Evolutionary conservation across 2,329 filamentous ascomycete genomes (phyloP), one percentile per base, ranked within the genome.

Genomic region (Pseudocercospora cruenta): DNA sequence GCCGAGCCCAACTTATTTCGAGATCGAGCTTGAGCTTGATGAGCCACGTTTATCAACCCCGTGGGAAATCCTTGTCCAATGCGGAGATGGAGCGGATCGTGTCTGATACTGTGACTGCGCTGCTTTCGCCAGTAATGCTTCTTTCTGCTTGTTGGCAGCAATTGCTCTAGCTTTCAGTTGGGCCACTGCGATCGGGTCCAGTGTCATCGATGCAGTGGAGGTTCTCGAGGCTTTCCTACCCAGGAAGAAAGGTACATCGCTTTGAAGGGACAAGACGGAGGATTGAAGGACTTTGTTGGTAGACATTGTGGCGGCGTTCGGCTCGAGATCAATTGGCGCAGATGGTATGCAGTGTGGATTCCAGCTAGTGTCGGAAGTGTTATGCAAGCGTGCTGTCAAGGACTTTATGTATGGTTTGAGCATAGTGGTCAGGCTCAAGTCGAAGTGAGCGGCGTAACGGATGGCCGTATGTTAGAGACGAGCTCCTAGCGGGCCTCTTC

Each of bases 231-330:
- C 49, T 62, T 51, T 65, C 16, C 63, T 58, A 9, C 63, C 58
- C 10, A 65, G 53, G 10, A 65, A 10, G 51, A 58, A 65, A 10
- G 63, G 63, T 16, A 65, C 31, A 19, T 65, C 63, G 58, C 19
- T 65, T 58, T 65, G 58, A 4, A 65, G 63, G 24, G 63, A 65
- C 28, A 65, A 16, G 6, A 65, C 51, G 3, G 63, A 62, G 26
- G 63, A 55, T 45, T 65, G 63, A 43, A 65, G 43, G 21, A 53
- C 36, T 16, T 47, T 53, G 16, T 65, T 61, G 24, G 58, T 36
- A 16, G 63, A 54, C 63, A 65, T 65, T 39, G 8, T 54, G 21
- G 54, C 4, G 10, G 19, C 8, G 10, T 51, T 21, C 21, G 47
- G 47, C 19, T 22, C 19, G 19, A 26, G 47, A 51, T 51, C 47